Evolutionary conservation across 768 basidiomycete genomes (phyloP).

Genomic region (Tubosaeta sp.): DNA sequence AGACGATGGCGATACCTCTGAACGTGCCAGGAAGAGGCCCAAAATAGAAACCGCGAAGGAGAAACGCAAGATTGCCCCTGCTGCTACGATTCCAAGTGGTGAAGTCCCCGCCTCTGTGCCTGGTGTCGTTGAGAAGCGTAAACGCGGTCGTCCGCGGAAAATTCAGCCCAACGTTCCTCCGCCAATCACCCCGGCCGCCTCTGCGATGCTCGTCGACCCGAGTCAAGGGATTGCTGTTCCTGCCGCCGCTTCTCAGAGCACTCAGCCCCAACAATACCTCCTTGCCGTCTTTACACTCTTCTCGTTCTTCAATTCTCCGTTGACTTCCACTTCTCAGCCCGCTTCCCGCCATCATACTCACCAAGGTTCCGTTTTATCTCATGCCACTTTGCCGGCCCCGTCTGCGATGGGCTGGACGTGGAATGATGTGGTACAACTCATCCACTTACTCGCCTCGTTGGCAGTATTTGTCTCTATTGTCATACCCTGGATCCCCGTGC

Average conservation of each 20-base stretch:
- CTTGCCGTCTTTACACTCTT: constrained; percentile 81
- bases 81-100: constrained; percentile 18
- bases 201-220: constrained; percentile 15
- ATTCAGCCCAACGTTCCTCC: constrained; percentile 47
- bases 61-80: constrained; percentile 31
- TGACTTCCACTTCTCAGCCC: constrained; percentile 41
- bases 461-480: constrained; percentile 59
- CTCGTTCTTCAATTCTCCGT: constrained; percentile 78
- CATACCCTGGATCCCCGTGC: constrained; percentile 39
- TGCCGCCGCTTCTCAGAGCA: constrained; percentile 8
- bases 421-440: constrained; percentile 52
- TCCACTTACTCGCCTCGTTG: constrained; percentile 64
- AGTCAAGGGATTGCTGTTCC: constrained; percentile 14
- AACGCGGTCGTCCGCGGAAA: constrained; percentile 81
- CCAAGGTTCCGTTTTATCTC: constrained; percentile 54
- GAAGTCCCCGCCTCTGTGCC: constrained; percentile 25
- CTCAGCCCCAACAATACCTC: constrained; percentile 56
- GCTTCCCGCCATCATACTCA: constrained; percentile 43
- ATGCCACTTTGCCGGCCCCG: constrained; percentile 22
- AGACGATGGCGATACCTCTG: constrained; percentile 37
- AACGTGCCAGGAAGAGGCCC: constrained; percentile 58
- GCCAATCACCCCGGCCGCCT: constrained; percentile 22
- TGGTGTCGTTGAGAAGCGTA: constrained; percentile 64
- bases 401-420: constrained; percentile 37
- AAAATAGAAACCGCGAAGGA: constrained; percentile 48